A percentile compares a stretch with the other conserved stretches of the same genome.
Evolutionary conservation across 1,284 basidiomycete species (phyloP).

Genomic region (Polyporus tsugae): DNA sequence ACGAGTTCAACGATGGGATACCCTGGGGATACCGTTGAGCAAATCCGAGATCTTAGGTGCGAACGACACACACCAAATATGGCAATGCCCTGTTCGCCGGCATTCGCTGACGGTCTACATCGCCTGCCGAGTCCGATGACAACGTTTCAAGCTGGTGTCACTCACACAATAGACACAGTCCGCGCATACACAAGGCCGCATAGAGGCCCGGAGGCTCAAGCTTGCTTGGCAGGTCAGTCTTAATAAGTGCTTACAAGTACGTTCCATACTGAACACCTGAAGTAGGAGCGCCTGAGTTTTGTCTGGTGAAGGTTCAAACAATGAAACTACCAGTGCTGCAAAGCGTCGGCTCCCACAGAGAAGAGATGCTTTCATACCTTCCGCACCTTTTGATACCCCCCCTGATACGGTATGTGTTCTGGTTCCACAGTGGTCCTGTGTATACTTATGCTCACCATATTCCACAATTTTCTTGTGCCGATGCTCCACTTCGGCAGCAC

Average conservation of each 20-base stretch:
- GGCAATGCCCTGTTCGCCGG: neutral
- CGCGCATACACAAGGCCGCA: neutral
- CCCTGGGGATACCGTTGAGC: neutral
- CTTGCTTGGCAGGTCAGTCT: neutral
- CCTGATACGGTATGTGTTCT: conserved; percentile 2
- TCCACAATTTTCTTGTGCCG: neutral
- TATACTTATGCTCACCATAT: neutral
- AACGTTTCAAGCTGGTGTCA: conserved; percentile 10
- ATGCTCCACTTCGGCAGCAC: neutral
- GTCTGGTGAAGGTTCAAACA: neutral
- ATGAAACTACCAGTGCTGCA: neutral
- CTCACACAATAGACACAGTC: neutral
- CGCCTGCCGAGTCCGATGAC: neutral
- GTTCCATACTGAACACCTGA: neutral
- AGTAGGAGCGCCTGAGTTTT: neutral
- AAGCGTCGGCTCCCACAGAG: conserved; percentile 1
- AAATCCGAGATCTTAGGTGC: neutral
- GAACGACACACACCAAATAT: conserved; percentile 5
- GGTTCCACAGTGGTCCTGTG: neutral
- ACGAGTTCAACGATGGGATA: too few species aligned
- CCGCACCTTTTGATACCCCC: neutral
- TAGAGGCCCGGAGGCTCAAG: neutral
- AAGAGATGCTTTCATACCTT: neutral
- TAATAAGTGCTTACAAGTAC: neutral
- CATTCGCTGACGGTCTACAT: neutral